A percentile compares a stretch with the other conserved stretches of the same genome.
phyloP scores from a whole-genome alignment of 192 early-diverging fungal genomes.

The Thamnidium elegans region DNA sequence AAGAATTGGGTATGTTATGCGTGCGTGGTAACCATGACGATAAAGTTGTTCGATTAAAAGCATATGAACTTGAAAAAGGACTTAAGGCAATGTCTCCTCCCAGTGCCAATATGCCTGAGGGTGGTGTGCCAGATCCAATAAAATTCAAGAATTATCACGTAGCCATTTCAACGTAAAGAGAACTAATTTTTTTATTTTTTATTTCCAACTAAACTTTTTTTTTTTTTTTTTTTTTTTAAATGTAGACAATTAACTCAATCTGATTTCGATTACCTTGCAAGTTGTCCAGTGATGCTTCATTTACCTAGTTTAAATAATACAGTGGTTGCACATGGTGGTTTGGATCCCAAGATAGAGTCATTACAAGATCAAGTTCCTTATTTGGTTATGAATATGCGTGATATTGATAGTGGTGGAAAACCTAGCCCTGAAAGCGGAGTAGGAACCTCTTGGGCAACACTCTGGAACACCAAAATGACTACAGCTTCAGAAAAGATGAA shows the following conservation, averaged over 20 bases:
- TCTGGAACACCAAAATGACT: conserved; percentile 40
- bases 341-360: conserved; percentile 48
- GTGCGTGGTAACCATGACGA: conserved; percentile 79
- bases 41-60: conserved; percentile 56
- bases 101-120: conserved; percentile 23
- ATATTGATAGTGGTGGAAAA: conserved; percentile 41
- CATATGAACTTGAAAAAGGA: conserved; percentile 24
- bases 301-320: conserved; percentile 41
- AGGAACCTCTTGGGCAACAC: conserved; percentile 40
- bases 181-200: conserved; percentile 3
- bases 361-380: conserved; percentile 54
- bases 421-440: conserved; percentile 33
- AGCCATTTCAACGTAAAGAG: conserved; percentile 34
- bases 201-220: conserved; percentile 2
- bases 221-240: neutral
- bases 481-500: conserved; percentile 31
- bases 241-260: conserved; percentile 31
- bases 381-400: conserved; percentile 60
- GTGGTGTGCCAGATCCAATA: conserved; percentile 34
- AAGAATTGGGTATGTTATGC: conserved; percentile 46
- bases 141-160: conserved; percentile 32
- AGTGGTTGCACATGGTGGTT: conserved; percentile 67
- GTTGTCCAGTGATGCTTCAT: conserved; percentile 54
- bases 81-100: conserved; percentile 4
- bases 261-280: conserved; percentile 52